Percentiles rank a stretch among this genome's conserved stretches.
These are phyloP conservation scores for Ruellia speciosa DNA, from an alignment of 305 asterid species.

Conservation along the genomic window DNA sequence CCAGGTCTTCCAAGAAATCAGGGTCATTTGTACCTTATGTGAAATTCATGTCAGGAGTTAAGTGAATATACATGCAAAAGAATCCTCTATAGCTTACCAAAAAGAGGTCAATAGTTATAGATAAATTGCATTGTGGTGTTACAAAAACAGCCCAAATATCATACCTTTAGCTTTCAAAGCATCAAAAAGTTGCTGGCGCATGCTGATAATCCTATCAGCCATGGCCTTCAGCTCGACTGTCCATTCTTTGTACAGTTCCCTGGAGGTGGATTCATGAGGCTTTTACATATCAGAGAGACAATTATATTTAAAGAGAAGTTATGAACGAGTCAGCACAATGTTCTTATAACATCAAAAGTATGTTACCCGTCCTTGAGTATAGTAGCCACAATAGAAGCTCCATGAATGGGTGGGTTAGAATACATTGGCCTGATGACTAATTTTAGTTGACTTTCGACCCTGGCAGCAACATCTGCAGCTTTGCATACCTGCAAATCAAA, in stretches of 20 bases:
- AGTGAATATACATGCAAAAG: too few relatives aligned
- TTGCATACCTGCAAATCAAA: constrained; percentile 47
- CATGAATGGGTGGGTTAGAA: constrained; percentile 79
- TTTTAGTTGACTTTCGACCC: constrained; percentile 74
- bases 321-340: not conserved
- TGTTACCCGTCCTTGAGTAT: constrained; percentile 58
- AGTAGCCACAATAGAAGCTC: constrained; percentile 69
- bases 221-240: constrained; percentile 69
- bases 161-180: constrained; percentile 56
- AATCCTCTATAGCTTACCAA: too few relatives aligned
- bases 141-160: not conserved
- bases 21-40: too few relatives aligned
- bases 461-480: constrained; percentile 46
- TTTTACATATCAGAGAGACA: constrained; percentile 14
- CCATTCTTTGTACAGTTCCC: constrained; percentile 62
- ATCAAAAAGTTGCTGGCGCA: constrained; percentile 70
- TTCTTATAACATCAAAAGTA: constrained; percentile 2
- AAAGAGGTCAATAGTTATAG: too few relatives aligned
- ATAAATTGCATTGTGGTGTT: too few relatives aligned
- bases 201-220: constrained; percentile 81
- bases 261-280: constrained; percentile 24
- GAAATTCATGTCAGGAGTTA: too few relatives aligned
- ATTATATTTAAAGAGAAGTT: not conserved
- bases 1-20: too few relatives aligned
- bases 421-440: constrained; percentile 84